A percentile compares a stretch with the other conserved stretches of the same genome.
phyloP scores from a whole-genome alignment of 139 green algal genomes.

The Coelastrella sp. region DNA sequence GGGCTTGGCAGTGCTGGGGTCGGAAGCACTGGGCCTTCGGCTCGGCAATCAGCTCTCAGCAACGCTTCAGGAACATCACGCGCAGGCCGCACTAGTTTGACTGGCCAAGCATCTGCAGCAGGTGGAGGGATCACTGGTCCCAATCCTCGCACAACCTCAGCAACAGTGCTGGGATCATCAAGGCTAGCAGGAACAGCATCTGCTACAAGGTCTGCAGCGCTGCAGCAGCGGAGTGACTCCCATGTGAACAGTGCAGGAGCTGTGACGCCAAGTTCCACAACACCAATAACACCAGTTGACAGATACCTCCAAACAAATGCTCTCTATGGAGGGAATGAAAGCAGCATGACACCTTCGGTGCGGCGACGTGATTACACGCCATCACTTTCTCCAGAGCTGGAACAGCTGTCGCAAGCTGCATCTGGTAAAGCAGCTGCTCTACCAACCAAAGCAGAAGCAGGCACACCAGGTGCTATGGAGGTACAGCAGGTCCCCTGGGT shows the following conservation, averaged over 20 bases:
- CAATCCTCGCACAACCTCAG: background rate
- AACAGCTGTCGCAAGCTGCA: background rate
- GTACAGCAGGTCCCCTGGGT: background rate
- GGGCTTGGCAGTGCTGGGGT: background rate
- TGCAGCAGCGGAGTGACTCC: no score
- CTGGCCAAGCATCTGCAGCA: background rate
- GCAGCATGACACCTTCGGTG: conserved; percentile 34
- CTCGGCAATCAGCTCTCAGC: background rate
- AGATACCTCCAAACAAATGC: conserved; percentile 32
- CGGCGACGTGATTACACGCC: conserved; percentile 19
- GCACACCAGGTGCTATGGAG: no score
- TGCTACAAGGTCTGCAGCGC: background rate
- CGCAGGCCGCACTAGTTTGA: background rate
- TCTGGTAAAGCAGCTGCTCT: conserved; percentile 7
- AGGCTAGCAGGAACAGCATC: conserved; percentile 18
- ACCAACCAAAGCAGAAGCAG: background rate
- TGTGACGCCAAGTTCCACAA: background rate
- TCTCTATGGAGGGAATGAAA: conserved; percentile 24
- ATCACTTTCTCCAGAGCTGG: conserved; percentile 19
- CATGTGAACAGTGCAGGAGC: background rate
- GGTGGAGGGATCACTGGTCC: background rate
- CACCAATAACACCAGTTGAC: background rate
- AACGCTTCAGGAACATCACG: background rate
- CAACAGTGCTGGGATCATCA: background rate
- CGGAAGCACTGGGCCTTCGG: background rate